These are phyloP conservation scores for Volvox reticuliferus DNA, from an alignment of 139 green algal species.

Conservation along the genomic window DNA sequence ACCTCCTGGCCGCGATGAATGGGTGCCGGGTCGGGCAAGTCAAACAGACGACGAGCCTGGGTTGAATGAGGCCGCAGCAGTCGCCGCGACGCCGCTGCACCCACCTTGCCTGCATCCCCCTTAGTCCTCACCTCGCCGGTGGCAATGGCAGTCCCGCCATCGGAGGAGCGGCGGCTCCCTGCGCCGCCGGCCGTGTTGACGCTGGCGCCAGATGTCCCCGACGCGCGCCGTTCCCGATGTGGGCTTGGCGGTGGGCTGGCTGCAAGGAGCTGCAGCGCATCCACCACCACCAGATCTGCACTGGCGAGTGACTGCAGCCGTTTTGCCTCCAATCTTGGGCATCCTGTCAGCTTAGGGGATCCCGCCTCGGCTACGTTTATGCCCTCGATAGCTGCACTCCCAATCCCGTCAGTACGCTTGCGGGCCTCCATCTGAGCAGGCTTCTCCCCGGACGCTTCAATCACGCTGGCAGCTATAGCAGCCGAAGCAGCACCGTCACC, in stretches of 20 bases:
- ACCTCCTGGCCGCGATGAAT: background rate
- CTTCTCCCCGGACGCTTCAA: background rate
- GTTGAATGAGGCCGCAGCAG: background rate
- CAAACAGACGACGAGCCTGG: background rate
- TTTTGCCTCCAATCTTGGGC: background rate
- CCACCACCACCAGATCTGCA: slow-evolving; percentile 25
- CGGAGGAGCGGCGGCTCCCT: background rate
- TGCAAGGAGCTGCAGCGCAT: slow-evolving; percentile 42
- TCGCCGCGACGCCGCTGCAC: background rate
- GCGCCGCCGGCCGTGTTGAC: slow-evolving; percentile 8
- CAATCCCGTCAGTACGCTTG: background rate
- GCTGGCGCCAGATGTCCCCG: slow-evolving; percentile 11
- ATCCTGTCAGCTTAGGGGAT: background rate
- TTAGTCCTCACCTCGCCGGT: background rate
- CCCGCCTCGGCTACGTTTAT: background rate
- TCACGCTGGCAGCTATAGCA: background rate
- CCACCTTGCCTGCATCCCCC: background rate
- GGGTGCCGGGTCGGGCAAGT: slow-evolving; percentile 16
- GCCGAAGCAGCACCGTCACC: background rate
- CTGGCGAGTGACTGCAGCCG: slow-evolving; percentile 19
- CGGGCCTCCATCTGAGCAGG: no score
- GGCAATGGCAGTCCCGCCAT: background rate
- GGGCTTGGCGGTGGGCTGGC: slow-evolving; percentile 28
- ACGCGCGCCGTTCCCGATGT: background rate
- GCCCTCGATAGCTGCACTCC: background rate